Evolutionary conservation across 345 rosid genomes (phyloP), one percentile per base, ranked within the genome.

Genomic region (Acer negundo): DNA sequence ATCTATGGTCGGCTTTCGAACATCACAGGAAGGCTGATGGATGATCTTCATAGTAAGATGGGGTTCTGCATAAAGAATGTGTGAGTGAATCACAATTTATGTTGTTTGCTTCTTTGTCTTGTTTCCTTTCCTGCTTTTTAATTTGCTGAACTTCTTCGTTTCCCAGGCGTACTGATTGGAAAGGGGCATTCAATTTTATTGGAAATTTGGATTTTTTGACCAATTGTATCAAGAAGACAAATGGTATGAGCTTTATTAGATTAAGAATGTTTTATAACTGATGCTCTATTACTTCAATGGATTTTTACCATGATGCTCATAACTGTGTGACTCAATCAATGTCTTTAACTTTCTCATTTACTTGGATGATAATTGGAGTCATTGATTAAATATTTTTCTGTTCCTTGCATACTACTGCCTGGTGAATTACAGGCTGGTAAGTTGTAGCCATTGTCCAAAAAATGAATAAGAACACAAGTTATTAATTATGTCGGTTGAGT

Each of bases 11-110:
- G 82, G 70, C 86, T 94, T 76, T 89, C 89, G 1, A 87, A 88
- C 82, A 89, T 92, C 80, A 85, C 85, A 44, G 22, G 51, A 4
- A 69, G 74, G 10, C 84, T 92, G 68, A 81, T 77, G 70, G 77
- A 80, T 44, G 91, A 90, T 67, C 77, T 92, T 63, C 74, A 80
- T 47, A 75, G 79, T 1, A 77, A 80, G 49, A 65, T 89, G 80
- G 85, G 85, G 9, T 92, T 85, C 81, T 94, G 98, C 87, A 82
- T 94, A 55, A 94, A 90, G 86, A 84, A 94, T 56, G 85, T 79
- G 96, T 91, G 84, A 77, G 97, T 86, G 73, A 55, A 51, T 66
- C n/a, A 28, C 28, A 49, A 22, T 35, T 72, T 31, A 3, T 70
- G n/a, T 38, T 6, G 19, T 22, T 56, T 44, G 24, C 64, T 47